phyloP scores from a whole-genome alignment of 2,329 filamentous ascomycete genomes.

The Grosmannia serpens region DNA sequence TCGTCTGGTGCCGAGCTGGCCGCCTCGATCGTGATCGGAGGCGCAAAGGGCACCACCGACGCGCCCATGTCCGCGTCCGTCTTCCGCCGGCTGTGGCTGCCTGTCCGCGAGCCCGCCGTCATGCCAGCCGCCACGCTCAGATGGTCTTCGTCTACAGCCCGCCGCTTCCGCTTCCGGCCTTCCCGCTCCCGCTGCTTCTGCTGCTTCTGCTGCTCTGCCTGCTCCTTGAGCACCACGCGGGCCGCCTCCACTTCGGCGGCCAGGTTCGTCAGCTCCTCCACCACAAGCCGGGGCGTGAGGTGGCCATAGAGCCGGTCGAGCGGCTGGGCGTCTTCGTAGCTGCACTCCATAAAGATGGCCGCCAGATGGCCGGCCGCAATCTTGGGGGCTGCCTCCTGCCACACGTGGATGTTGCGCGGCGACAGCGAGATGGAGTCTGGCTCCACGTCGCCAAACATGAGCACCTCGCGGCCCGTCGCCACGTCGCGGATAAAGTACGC shows the following conservation, averaged over 20 bases:
- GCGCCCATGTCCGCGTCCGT: background rate
- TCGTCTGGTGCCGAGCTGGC: constrained; percentile 26
- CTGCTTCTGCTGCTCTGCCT: background rate
- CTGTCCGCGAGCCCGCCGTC: background rate
- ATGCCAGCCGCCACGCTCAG: constrained; percentile 3
- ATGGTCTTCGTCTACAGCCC: constrained; percentile 23
- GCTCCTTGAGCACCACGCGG: constrained; percentile 19
- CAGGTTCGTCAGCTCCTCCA: constrained; percentile 64
- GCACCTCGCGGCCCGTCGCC: constrained; percentile 58
- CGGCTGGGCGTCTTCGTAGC: constrained; percentile 70
- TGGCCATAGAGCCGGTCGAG: constrained; percentile 80
- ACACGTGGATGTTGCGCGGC: constrained; percentile 71
- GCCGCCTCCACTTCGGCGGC: constrained; percentile 57
- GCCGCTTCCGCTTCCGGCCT: constrained; percentile 56
- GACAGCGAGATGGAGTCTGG: constrained; percentile 75
- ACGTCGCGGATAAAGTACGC: constrained; percentile 86
- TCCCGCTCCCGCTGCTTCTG: constrained; percentile 16
- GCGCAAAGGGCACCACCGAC: background rate
- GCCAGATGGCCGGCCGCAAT: constrained; percentile 59
- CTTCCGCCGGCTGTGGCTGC: constrained; percentile 10
- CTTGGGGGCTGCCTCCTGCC: constrained; percentile 81
- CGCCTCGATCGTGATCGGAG: background rate
- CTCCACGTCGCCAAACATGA: constrained; percentile 94
- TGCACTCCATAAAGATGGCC: constrained; percentile 92
- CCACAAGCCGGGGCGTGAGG: constrained; percentile 69